Percentiles rank a stretch among this genome's conserved stretches.
Evolutionary conservation across 2,329 filamentous ascomycete genomes (phyloP).

Genomic region (Diaporthe australafricana): DNA sequence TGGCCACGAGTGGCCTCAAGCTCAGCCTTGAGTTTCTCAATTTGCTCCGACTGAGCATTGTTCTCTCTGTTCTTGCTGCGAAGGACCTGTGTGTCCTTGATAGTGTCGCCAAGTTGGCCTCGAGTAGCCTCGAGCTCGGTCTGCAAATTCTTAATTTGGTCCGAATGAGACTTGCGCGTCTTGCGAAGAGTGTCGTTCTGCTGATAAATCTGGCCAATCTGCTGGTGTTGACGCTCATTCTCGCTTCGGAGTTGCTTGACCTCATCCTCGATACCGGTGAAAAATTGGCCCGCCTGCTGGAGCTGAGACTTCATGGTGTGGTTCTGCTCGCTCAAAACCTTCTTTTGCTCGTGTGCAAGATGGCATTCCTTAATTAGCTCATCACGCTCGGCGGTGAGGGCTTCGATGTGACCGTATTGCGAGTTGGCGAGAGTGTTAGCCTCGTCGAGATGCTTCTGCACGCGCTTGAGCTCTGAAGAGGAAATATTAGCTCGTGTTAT

Average conservation of each 20-base stretch:
- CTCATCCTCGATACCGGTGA: slow-evolving; percentile 12
- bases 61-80: slow-evolving; percentile 38
- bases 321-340: slow-evolving; percentile 55
- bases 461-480: slow-evolving; percentile 61
- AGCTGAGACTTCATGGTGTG: slow-evolving; percentile 49
- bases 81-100: slow-evolving; percentile 40
- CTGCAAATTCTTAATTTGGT: slow-evolving; percentile 32
- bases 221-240: slow-evolving; percentile 50
- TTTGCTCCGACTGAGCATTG: slow-evolving; percentile 21
- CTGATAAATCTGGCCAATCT: slow-evolving; percentile 42
- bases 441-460: slow-evolving; percentile 72
- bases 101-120: slow-evolving; percentile 44
- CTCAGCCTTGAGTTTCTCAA: slow-evolving; percentile 27
- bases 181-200: slow-evolving; percentile 45
- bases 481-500: slow-evolving; percentile 35
- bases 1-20: slow-evolving; percentile 43
- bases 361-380: slow-evolving; percentile 28
- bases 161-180: slow-evolving; percentile 33
- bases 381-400: slow-evolving; percentile 73
- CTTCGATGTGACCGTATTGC: slow-evolving; percentile 72
- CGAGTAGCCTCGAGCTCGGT: slow-evolving; percentile 40
- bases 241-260: slow-evolving; percentile 37
- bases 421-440: slow-evolving; percentile 71
- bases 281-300: background rate
- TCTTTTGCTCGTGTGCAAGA: slow-evolving; percentile 47